phyloP scores from a whole-genome alignment of 2,329 filamentous ascomycete genomes.

The Ascochyta viciae-villosae region DNA sequence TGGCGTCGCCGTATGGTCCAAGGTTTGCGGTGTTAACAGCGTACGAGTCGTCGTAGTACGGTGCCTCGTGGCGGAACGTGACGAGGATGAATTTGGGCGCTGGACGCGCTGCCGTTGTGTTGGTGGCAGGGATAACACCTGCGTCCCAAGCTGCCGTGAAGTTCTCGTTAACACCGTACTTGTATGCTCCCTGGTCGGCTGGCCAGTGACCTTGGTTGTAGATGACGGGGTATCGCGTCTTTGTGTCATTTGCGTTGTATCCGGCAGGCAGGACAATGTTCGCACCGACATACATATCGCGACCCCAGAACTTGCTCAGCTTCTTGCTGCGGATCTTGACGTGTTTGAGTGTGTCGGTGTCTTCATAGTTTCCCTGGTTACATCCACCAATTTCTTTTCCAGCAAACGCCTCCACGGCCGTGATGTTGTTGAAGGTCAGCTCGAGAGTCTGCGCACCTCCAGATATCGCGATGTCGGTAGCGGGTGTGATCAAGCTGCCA shows the following conservation, averaged over 20 bases:
- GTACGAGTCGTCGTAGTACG: slow-evolving; percentile 51
- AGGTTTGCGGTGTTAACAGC: slow-evolving; percentile 51
- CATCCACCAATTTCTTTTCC: slow-evolving; percentile 49
- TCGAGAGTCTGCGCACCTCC: slow-evolving; percentile 40
- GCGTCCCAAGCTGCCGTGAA: slow-evolving; percentile 42
- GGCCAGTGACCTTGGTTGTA: slow-evolving; percentile 48
- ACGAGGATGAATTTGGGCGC: slow-evolving; percentile 48
- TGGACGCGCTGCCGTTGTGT: slow-evolving; percentile 32
- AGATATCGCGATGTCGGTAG: slow-evolving; percentile 33
- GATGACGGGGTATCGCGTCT: slow-evolving; percentile 45
- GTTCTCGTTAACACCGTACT: slow-evolving; percentile 21
- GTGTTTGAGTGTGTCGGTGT: slow-evolving; percentile 43
- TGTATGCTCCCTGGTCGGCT: slow-evolving; percentile 30
- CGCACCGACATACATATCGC: slow-evolving; percentile 48
- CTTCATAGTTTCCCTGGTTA: slow-evolving; percentile 49
- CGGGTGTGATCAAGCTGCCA: slow-evolving; percentile 39
- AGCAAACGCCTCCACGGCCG: slow-evolving; percentile 28
- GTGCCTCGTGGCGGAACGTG: slow-evolving; percentile 48
- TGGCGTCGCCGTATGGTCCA: slow-evolving; percentile 50
- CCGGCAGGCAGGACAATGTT: slow-evolving; percentile 46
- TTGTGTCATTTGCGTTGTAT: slow-evolving; percentile 40
- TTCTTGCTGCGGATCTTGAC: slow-evolving; percentile 50
- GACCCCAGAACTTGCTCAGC: slow-evolving; percentile 47
- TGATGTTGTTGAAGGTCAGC: slow-evolving; percentile 42
- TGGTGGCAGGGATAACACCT: slow-evolving; percentile 39